Base-by-base conservation (phyloP, 2,329 filamentous ascomycete genomes). In the Fusarium clavum region DNA sequence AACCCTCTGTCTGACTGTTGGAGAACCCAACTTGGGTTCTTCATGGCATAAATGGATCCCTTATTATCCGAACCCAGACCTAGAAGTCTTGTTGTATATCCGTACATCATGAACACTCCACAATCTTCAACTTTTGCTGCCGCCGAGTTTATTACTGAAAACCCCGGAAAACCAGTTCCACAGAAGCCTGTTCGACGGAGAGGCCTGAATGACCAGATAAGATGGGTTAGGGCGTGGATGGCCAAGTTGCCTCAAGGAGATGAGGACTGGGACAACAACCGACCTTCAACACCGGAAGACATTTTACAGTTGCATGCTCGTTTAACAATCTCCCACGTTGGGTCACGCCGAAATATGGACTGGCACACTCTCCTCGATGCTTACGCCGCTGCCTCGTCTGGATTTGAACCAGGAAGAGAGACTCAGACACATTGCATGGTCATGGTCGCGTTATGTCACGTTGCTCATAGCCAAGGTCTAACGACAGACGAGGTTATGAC, bases 201-300 rank as follows among this genome's bases (percentile, higher is more conserved):
- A 40, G 72, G 72, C 40, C 61, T 74, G 54, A 73, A 73, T 41
- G 72, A 72, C 34, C 72, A 73, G 29, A 71, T 72, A 43, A 74
- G 64, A 75, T 74, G 72, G 72, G 69, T 74, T 27, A 64, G 38
- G 51, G 70, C 72, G 38, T 74, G 72, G 72, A 69, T 74, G 70
- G 71, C 72, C 47, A 73, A 72, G 29, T 56, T 74, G n/a, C 72
- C 72, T 14, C 72, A 74, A 46, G 72, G 72, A 40, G 70, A 74
- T n/a, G 72, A 73, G 58, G 72, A 74, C 40, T 74, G 72, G 72
- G 66, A 74, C 44, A 74, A 74, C 47, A 75, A 74, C 60, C 68
- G 57, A 45, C 72, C 72, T 14, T 75, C 65, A 22, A 64, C 72
- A 4, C 41, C 61, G n/a, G 67, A 69, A 20, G 72, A 74, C 16